Base-by-base conservation (phyloP, 2,329 filamentous ascomycete genomes). In the Aspergillus unguis region DNA sequence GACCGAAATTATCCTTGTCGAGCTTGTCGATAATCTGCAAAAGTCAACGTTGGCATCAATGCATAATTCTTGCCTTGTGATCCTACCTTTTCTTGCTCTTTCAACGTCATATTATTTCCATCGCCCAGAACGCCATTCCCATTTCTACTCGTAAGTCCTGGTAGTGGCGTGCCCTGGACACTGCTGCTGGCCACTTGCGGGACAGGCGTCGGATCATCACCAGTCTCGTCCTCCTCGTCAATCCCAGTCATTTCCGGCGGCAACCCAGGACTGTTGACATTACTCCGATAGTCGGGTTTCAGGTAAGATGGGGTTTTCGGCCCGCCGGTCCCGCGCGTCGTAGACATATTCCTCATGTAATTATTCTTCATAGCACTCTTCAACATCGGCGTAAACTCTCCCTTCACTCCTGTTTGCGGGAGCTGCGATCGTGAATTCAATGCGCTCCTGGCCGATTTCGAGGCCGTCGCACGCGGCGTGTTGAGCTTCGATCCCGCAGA, bases 1-100 rank as follows among this genome's bases (percentile, higher is more conserved):
- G 79, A 26, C 90, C 90, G 68, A 97, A 99, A 67, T 99, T 99
- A 67, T 97, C 94, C 76, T 99, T 99, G 68, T 96, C 91, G 63
- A 99, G 92, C 66, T 89, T 89, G 74, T 96, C 90, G 62, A 99
- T 92, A 60, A 84, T 83, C 79, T 83, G 56, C 23, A 23, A 5
- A 48, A 43, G 53, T 65, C 44, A 65, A 58, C 40, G 40, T 28
- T 7, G 27, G 1, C 29, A 29, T 9, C 25, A 29, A 27, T 5
- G 28, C 35, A 17, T 43, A 29, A 9, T 23, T 23, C 10, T 29
- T 17, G 2, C 9, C 11, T 11, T 33, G 2, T 8, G 4, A n/a
- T 36, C 10, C 50, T 52, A 94, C 88, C 62, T 90, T 91, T 72
- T 97, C 94, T 71, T 99, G 94, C 68, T 99, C 94, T 56, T 91